Conservation (phyloP, 139 green algal species). For the Chlamydomonas sphaeroides region DNA sequence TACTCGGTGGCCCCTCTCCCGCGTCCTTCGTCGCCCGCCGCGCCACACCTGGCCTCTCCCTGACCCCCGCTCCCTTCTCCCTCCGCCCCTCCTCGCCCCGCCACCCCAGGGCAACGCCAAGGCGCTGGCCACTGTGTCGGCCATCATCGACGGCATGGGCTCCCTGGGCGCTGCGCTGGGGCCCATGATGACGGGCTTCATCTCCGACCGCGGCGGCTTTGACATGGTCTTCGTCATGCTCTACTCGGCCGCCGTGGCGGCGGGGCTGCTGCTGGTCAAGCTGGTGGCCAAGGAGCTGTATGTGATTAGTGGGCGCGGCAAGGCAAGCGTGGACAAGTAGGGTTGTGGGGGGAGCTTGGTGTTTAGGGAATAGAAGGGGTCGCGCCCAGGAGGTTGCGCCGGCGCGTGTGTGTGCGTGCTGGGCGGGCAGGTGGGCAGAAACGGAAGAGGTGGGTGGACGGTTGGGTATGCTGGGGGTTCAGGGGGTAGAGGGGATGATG, state of each 20-base stretch:
- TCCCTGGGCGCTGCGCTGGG: constrained; percentile 92
- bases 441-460: no score
- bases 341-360: no score
- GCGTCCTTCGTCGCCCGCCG: no score
- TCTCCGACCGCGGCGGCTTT: constrained; percentile 80
- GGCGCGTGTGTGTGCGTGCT: no score
- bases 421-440: no score
- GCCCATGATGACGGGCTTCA: constrained; percentile 90
- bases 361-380: no score
- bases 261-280: constrained; percentile 68
- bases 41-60: no score
- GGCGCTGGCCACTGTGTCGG: constrained; percentile 94
- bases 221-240: constrained; percentile 93
- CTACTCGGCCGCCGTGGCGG: constrained; percentile 70
- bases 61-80: neutral
- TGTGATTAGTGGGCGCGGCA: neutral
- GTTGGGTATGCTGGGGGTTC: no score
- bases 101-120: constrained; percentile 82
- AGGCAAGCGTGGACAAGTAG: no score
- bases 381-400: no score
- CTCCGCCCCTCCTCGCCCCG: neutral
- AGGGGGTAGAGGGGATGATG: no score
- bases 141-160: constrained; percentile 98
- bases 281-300: constrained; percentile 57
- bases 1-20: no score